A percentile compares a stretch with the other conserved stretches of the same genome.
Evolutionary conservation across 164 flowering plant species (phyloP).

Genomic region (Stephania yunnanensis): DNA sequence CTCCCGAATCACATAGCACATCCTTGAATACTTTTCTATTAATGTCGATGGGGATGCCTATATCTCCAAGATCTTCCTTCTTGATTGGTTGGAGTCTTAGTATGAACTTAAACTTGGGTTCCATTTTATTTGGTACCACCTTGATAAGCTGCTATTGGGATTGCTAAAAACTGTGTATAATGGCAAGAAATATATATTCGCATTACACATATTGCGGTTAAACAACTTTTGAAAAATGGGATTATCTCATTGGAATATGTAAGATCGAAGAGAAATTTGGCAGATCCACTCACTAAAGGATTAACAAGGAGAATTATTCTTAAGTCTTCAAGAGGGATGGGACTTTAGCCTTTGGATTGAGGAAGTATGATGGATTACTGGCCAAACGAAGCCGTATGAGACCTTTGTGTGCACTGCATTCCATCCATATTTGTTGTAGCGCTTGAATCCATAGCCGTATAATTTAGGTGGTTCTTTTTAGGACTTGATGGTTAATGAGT

Average conservation of each 20-base stretch:
- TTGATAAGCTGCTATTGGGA: background rate
- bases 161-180: background rate
- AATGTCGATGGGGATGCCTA: too few relatives aligned
- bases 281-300: background rate
- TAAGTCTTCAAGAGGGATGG: background rate
- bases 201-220: background rate
- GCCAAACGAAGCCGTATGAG: background rate
- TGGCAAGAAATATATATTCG: background rate
- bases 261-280: background rate
- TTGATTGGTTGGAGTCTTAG: too few relatives aligned
- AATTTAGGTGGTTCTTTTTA: background rate
- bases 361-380: background rate
- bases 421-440: background rate
- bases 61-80: too few relatives aligned
- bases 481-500: background rate
- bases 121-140: too few relatives aligned
- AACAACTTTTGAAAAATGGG: background rate
- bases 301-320: background rate
- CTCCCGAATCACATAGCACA: too few relatives aligned
- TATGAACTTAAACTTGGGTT: too few relatives aligned
- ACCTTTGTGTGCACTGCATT: background rate
- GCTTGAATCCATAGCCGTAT: background rate
- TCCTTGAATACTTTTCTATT: too few relatives aligned
- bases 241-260: background rate
- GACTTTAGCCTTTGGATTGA: background rate